Evolutionary conservation across 441 rosid genomes (phyloP).

Genomic region (Adansonia gregorii): DNA sequence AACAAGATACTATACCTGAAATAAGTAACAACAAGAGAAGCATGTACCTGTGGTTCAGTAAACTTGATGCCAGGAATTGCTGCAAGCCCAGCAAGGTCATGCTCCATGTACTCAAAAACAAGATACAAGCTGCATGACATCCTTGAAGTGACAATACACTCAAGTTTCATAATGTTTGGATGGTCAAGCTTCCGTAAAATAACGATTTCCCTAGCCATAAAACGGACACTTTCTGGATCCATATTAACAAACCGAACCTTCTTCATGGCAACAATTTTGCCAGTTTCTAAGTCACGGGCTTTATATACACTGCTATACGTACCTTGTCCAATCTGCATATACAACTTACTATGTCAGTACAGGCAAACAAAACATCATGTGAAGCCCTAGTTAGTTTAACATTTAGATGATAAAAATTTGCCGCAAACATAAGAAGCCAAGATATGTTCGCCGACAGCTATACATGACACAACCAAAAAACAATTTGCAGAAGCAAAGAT

Average conservation of each 20-base stretch:
- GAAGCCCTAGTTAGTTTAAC: not conserved
- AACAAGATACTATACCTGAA: not conserved
- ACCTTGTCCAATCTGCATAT: conserved; percentile 91
- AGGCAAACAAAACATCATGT: not conserved
- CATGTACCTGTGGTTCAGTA: conserved; percentile 72
- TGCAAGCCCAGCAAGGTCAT: conserved; percentile 87
- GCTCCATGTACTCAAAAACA: conserved; percentile 97
- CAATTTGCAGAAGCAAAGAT: not conserved
- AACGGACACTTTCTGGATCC: conserved; percentile 95
- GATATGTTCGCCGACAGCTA: not conserved
- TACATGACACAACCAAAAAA: not conserved
- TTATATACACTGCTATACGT: conserved; percentile 90
- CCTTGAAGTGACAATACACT: conserved; percentile 81
- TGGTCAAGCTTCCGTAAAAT: conserved; percentile 87
- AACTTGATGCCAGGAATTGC: conserved; percentile 74
- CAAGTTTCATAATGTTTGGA: conserved; percentile 92
- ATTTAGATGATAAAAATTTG: not conserved
- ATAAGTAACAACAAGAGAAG: not conserved
- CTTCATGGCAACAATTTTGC: conserved; percentile 88
- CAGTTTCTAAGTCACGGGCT: conserved; percentile 77
- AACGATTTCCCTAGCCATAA: conserved; percentile 93
- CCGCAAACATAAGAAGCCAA: not conserved
- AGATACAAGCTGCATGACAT: conserved; percentile 87
- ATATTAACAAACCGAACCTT: conserved; percentile 85
- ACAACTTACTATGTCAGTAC: not conserved